A percentile compares a stretch with the other conserved stretches of the same genome.
These are phyloP conservation scores for Arabidopsis hybrid DNA, from an alignment of 441 rosid genomes.

Conservation along the genomic window DNA sequence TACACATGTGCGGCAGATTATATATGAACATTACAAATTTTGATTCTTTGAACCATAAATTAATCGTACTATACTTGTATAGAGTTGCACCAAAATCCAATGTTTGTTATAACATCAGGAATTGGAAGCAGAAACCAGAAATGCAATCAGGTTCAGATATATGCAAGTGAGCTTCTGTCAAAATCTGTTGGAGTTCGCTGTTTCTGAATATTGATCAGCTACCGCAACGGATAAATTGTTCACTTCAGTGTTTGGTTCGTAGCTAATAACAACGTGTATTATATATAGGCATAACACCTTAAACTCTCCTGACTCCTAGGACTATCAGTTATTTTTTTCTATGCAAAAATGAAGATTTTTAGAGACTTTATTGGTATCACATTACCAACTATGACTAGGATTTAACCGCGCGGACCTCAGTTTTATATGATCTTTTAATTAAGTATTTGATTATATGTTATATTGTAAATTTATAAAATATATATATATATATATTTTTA, in stretches of 20 bases:
- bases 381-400: neutral
- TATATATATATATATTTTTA: no score
- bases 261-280: neutral
- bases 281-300: neutral
- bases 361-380: neutral
- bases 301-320: neutral
- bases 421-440: no score
- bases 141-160: conserved; percentile 60
- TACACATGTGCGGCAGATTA: conserved; percentile 32
- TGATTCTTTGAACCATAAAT: neutral
- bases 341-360: neutral
- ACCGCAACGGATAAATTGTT: conserved; percentile 52
- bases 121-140: neutral
- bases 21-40: conserved; percentile 39
- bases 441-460: no score
- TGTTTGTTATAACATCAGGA: conserved; percentile 11
- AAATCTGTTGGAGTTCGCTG: conserved; percentile 97
- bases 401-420: no score
- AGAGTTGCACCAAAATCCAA: conserved; percentile 28
- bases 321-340: neutral
- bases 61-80: conserved; percentile 43
- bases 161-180: conserved; percentile 93
- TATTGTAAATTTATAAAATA: no score
- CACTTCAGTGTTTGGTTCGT: conserved; percentile 13
- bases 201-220: conserved; percentile 89